Conservation (phyloP, 805 yeast species). For the fission yeast (Schizosaccharomyces pombe) region DNA sequence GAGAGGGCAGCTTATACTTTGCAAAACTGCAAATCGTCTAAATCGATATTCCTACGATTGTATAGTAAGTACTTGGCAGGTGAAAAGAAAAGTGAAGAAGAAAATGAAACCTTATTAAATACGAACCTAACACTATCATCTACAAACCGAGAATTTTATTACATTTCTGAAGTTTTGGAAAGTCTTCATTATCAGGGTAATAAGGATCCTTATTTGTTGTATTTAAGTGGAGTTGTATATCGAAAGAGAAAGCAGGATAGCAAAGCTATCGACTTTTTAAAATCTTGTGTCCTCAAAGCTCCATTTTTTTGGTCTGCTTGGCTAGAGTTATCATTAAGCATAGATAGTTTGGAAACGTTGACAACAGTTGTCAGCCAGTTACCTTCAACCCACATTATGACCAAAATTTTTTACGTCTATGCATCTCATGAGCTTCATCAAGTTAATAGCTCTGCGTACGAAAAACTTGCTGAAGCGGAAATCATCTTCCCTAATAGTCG, state of each 20-base stretch:
- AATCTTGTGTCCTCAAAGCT: conserved; percentile 36
- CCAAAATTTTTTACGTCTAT: conserved; percentile 39
- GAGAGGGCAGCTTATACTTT: conserved; percentile 48
- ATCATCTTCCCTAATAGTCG: conserved; percentile 46
- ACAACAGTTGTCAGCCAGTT: background rate
- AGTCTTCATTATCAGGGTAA: conserved; percentile 9
- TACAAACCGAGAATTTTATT: conserved; percentile 16
- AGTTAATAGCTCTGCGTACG: conserved; percentile 24
- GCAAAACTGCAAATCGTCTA: conserved; percentile 26
- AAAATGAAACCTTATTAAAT: conserved; percentile 37
- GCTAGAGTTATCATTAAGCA: conserved; percentile 52
- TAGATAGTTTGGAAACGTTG: conserved; percentile 30
- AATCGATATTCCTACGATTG: conserved; percentile 35
- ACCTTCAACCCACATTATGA: conserved; percentile 15
- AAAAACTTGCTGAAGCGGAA: conserved; percentile 26
- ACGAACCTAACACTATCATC: conserved; percentile 14
- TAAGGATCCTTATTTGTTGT: conserved; percentile 38
- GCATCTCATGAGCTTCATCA: conserved; percentile 62
- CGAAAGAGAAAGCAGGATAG: conserved; percentile 36
- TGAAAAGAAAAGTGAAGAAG: conserved; percentile 53
- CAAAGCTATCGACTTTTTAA: conserved; percentile 37
- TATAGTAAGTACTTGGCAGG: conserved; percentile 53
- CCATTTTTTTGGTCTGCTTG: conserved; percentile 91
- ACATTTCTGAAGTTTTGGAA: conserved; percentile 20
- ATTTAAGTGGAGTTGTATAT: conserved; percentile 45